Conservation (phyloP, 345 rosid genomes). For the Brassica rapa region DNA sequence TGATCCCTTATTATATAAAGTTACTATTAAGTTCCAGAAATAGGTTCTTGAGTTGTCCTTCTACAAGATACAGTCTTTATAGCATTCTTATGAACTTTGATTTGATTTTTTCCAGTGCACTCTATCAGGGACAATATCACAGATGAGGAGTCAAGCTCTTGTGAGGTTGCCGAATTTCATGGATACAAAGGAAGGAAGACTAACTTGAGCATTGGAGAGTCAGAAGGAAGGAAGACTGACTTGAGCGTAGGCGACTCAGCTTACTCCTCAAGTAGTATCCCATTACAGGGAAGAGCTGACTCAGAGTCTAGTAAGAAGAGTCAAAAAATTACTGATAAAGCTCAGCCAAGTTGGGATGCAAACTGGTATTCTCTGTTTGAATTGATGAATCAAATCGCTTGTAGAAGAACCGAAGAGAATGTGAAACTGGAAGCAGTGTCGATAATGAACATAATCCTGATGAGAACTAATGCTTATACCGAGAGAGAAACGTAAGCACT, state of each 20-base stretch:
- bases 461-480: constrained; percentile 57
- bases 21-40: neutral
- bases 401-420: constrained; percentile 52
- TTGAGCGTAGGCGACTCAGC: constrained; percentile 8
- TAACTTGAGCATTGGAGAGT: constrained; percentile 12
- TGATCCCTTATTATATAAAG: neutral
- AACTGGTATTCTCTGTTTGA: constrained; percentile 64
- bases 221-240: constrained; percentile 12
- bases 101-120: constrained; percentile 90
- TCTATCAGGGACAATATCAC: constrained; percentile 82
- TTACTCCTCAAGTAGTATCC: constrained; percentile 10
- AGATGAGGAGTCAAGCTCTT: constrained; percentile 49
- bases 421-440: constrained; percentile 69
- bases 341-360: constrained; percentile 44
- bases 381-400: constrained; percentile 51
- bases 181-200: constrained; percentile 35
- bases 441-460: constrained; percentile 71
- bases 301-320: constrained; percentile 41
- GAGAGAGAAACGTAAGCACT: constrained; percentile 70
- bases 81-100: constrained; percentile 75
- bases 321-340: constrained; percentile 20
- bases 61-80: constrained; percentile 13
- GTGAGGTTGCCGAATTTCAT: constrained; percentile 31
- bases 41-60: neutral
- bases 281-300: constrained; percentile 27